Evolutionary conservation across 2,329 filamentous ascomycete species (phyloP), one percentile per base, ranked within the genome.

Genomic region (Westerdykella sp.): DNA sequence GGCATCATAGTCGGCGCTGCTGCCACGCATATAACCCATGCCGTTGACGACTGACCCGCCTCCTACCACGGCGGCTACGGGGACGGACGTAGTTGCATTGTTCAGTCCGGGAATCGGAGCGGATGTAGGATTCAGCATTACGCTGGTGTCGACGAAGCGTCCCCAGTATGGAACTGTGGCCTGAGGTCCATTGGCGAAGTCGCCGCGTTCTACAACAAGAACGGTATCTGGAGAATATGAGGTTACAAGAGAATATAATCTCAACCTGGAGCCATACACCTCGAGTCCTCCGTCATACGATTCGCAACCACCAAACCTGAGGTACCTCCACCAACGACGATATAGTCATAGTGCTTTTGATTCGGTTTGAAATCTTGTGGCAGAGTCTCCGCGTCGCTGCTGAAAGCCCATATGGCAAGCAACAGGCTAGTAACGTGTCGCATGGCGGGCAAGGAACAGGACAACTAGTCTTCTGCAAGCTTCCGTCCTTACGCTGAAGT

Each of bases 1-100:
- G 2, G 67, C 65, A 47, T 72, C 59, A 6, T 21, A 21, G 18
- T 21, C 18, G 18, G 18, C 18, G 18, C 18, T 21, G 18, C 18
- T 21, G 11, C 57, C 67, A 22, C 67, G 53, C 35, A 60, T 58
- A 40, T 65, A 68, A 12, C 60, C 53, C 63, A 69, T 65, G 25
- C 63, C 63, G 47, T 69, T 69, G 40, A 68, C 46, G 7, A 55
- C 49, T 6, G 57, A 59, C 2, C 57, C 57, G 25, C 57, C 57
- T 37, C 57, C 57, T 2, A 60, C 50, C 18, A 59, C 56, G 38
- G 56, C 54, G n/a, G 56, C 56, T 18, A 58, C 55, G 6, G 49
- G 13, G 7, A 60, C 57, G n/a, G 21, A 16, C 37, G 47, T 58
- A n/a, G 48, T 55, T 5, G 23, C 38, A 35, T 58, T 58, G 11